Percentiles rank a stretch among this genome's conserved stretches.
phyloP scores from a whole-genome alignment of 192 early-diverging fungal genomes.

The Gaertneriomyces sp. region DNA sequence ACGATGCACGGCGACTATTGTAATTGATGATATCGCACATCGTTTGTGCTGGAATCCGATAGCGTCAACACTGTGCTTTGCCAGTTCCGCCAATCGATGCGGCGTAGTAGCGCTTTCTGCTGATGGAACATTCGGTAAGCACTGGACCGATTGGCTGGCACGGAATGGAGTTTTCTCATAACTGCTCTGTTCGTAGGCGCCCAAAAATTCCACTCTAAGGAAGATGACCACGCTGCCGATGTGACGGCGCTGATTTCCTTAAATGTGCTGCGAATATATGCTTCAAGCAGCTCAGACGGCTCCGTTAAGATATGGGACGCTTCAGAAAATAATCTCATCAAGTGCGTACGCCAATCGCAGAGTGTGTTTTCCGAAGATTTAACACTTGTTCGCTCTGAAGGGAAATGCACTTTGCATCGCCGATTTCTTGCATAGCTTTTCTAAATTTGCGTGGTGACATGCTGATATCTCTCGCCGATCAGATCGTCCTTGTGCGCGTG shows the following conservation, averaged over 20 bases:
- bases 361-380: background rate
- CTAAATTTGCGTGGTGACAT: slow-evolving; percentile 46
- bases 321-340: slow-evolving; percentile 30
- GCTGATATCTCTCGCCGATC: slow-evolving; percentile 40
- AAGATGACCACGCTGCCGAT: slow-evolving; percentile 44
- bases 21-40: too few species aligned
- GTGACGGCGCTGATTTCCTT: slow-evolving; percentile 29
- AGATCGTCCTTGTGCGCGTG: slow-evolving; percentile 40
- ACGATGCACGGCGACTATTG: too few species aligned
- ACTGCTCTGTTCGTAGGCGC: background rate
- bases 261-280: slow-evolving; percentile 28
- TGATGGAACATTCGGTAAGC: background rate
- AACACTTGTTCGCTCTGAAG: slow-evolving; percentile 19
- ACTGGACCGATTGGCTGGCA: background rate
- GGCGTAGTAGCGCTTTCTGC: background rate
- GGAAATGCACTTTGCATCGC: slow-evolving; percentile 51
- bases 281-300: slow-evolving; percentile 43
- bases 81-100: too few species aligned
- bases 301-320: slow-evolving; percentile 51
- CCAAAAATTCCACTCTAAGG: slow-evolving; percentile 30
- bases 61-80: too few species aligned
- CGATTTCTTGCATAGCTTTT: slow-evolving; percentile 36
- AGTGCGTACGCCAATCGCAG: slow-evolving; percentile 20
- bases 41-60: too few species aligned
- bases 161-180: too few species aligned